These are phyloP conservation scores for Rosa rugosa DNA, from an alignment of 306 rosid genomes.

Conservation along the genomic window DNA sequence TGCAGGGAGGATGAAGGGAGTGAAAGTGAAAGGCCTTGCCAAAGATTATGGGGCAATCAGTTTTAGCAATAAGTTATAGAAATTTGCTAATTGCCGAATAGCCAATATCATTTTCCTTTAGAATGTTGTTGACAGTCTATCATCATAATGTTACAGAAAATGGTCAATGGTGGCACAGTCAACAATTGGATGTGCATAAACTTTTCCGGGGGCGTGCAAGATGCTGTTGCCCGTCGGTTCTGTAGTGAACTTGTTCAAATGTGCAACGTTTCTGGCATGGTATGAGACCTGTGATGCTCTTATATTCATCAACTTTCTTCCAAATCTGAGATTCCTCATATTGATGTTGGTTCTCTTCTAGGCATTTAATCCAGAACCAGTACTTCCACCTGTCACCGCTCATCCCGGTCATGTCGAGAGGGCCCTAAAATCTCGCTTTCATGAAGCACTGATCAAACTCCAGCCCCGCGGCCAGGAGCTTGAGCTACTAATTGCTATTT, in stretches of 20 bases:
- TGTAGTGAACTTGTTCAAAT: constrained; percentile 83
- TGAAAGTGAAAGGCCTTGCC: background rate
- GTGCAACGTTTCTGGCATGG: constrained; percentile 96
- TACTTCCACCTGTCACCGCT: constrained; percentile 53
- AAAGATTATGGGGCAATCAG: background rate
- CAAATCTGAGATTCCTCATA: background rate
- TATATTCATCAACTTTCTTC: background rate
- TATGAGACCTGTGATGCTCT: constrained; percentile 25
- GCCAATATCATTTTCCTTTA: background rate
- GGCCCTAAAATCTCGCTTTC: constrained; percentile 63
- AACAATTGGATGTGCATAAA: constrained; percentile 87
- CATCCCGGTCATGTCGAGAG: constrained; percentile 91
- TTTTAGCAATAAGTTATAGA: background rate
- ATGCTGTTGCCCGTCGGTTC: constrained; percentile 67
- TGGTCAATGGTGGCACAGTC: constrained; percentile 94
- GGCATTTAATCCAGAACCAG: constrained; percentile 82
- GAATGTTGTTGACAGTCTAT: background rate
- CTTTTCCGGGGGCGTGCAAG: constrained; percentile 78
- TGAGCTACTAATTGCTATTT: constrained; percentile 82
- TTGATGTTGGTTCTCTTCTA: constrained; percentile 5
- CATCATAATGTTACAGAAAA: constrained; percentile 59
- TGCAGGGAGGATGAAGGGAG: background rate
- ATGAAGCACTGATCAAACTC: constrained; percentile 66
- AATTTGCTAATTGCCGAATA: background rate
- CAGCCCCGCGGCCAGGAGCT: constrained; percentile 61